phyloP scores from a whole-genome alignment of 768 basidiomycete genomes.

The Tulasnella calospora region DNA sequence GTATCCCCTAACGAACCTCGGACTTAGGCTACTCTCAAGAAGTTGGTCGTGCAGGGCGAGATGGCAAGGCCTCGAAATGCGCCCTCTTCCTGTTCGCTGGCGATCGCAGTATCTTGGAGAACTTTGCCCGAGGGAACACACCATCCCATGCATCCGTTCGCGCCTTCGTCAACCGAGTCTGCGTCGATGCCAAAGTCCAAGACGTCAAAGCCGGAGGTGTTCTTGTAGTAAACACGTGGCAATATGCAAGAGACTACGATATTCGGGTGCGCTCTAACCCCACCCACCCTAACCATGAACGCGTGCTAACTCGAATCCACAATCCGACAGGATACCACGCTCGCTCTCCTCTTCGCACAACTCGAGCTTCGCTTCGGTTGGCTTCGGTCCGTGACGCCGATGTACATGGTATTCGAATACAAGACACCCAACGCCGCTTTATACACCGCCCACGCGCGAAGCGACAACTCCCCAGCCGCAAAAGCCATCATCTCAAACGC shows the following conservation, averaged over 20 bases:
- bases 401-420: constrained; percentile 44
- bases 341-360: constrained; percentile 45
- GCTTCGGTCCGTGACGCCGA: constrained; percentile 47
- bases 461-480: constrained; percentile 37
- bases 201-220: constrained; percentile 25
- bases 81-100: constrained; percentile 43
- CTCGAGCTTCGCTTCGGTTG: constrained; percentile 47
- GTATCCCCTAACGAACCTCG: background rate
- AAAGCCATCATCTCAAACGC: constrained; percentile 37
- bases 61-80: constrained; percentile 44
- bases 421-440: constrained; percentile 31
- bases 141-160: constrained; percentile 37
- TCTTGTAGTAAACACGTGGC: constrained; percentile 27
- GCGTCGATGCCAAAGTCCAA: constrained; percentile 27
- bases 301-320: background rate
- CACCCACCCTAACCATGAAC: background rate
- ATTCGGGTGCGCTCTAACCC: constrained; percentile 37
- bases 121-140: constrained; percentile 49
- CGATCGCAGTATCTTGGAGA: constrained; percentile 48
- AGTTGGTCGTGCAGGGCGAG: constrained; percentile 45
- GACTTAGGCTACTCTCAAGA: constrained; percentile 39
- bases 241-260: constrained; percentile 34
- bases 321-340: constrained; percentile 39
- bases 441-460: constrained; percentile 31
- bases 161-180: constrained; percentile 29